Evolutionary conservation across 441 rosid genomes (phyloP).

Genomic region (Mallotus repandus): DNA sequence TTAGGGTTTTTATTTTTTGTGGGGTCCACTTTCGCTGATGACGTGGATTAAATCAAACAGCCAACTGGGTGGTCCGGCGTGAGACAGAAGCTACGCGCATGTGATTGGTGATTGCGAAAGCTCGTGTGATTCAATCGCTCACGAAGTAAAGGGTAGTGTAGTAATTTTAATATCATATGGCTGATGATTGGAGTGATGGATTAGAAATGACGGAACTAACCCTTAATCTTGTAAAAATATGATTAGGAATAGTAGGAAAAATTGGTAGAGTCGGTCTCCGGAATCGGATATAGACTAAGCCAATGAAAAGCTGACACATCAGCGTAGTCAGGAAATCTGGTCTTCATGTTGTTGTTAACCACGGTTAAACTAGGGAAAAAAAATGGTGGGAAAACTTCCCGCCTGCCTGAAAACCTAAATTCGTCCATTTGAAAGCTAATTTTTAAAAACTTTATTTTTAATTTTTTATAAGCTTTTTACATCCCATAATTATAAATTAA

Average conservation of each 20-base stretch:
- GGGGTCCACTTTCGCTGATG: slow-evolving; percentile 29
- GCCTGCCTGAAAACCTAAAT: slow-evolving; percentile 13
- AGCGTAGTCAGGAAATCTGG: background rate
- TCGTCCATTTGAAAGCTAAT: background rate
- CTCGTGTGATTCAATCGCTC: background rate
- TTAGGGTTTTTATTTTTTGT: slow-evolving; percentile 32
- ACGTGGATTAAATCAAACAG: slow-evolving; percentile 34
- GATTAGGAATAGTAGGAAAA: background rate
- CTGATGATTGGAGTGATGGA: background rate
- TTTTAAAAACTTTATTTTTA: background rate
- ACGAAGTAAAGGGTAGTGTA: background rate
- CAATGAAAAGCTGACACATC: background rate
- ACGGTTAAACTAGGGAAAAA: background rate
- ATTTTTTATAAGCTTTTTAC: no score
- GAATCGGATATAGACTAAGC: background rate
- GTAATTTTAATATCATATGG: background rate
- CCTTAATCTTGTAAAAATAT: background rate
- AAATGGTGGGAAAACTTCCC: slow-evolving; percentile 21
- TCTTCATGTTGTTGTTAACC: background rate
- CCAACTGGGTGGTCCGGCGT: slow-evolving; percentile 37
- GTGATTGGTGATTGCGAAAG: slow-evolving; percentile 28
- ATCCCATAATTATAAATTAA: no score
- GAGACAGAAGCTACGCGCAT: slow-evolving; percentile 36
- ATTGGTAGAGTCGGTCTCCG: background rate
- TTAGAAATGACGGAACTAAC: background rate